These are phyloP conservation scores for Pythium scleroteichum DNA, from an alignment of 352 stramenopile species.

Conservation along the genomic window DNA sequence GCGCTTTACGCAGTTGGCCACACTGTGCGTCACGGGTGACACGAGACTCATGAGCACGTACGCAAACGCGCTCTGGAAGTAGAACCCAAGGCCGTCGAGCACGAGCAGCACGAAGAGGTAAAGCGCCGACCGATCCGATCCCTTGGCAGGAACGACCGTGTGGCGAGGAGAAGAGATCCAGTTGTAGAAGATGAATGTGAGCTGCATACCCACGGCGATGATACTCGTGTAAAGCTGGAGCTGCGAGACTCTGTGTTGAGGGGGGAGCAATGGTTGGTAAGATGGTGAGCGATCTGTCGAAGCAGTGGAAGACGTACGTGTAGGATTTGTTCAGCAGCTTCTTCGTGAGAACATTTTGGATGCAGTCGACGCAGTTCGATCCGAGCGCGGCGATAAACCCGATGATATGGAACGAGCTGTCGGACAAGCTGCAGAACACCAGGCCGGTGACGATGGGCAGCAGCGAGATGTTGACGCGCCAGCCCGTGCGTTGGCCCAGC, in stretches of 20 bases:
- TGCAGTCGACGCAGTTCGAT: constrained; percentile 91
- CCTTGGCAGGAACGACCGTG: constrained; percentile 20
- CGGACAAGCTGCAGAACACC: constrained; percentile 84
- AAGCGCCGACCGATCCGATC: constrained; percentile 34
- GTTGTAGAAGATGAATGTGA: constrained; percentile 76
- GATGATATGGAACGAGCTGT: constrained; percentile 86
- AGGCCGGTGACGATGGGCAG: constrained; percentile 87
- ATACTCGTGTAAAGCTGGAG: constrained; percentile 91
- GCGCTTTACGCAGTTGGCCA: constrained; percentile 91
- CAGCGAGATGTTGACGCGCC: constrained; percentile 82
- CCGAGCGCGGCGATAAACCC: constrained; percentile 88
- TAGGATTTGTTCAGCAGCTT: constrained; percentile 80
- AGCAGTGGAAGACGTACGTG: constrained; percentile 42
- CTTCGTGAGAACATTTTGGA: constrained; percentile 93
- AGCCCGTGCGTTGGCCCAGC: constrained; percentile 78
- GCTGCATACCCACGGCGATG: constrained; percentile 81
- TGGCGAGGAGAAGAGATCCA: constrained; percentile 47
- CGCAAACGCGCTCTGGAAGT: constrained; percentile 89
- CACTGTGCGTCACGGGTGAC: constrained; percentile 89
- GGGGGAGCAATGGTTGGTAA: neutral
- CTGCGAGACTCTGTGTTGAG: constrained; percentile 56
- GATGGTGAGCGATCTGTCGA: neutral
- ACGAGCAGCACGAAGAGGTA: constrained; percentile 61
- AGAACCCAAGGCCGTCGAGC: constrained; percentile 82
- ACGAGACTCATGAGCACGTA: constrained; percentile 92